Evolutionary conservation across 805 yeast species (phyloP).

Genomic region (Blastobotrys terrestris): DNA sequence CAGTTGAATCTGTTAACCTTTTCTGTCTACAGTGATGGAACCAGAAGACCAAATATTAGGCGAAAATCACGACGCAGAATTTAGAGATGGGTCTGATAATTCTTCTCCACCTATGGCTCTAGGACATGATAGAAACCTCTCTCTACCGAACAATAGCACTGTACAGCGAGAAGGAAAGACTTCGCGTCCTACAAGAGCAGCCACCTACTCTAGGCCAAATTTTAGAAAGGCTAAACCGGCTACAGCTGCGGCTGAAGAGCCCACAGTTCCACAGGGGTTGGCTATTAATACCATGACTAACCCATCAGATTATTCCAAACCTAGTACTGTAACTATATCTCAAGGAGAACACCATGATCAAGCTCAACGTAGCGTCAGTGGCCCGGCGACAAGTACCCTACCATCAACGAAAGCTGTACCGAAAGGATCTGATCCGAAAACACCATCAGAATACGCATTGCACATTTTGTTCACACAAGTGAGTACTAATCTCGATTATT

Average conservation of each 20-base stretch:
- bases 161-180: background rate
- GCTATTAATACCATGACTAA: slow-evolving; percentile 3
- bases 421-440: slow-evolving; percentile 19
- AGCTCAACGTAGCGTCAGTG: slow-evolving; percentile 4
- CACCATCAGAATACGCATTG: slow-evolving; percentile 70
- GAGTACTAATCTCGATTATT: slow-evolving; percentile 7
- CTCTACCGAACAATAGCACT: slow-evolving; percentile 19
- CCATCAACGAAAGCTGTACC: background rate
- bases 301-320: background rate
- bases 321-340: background rate
- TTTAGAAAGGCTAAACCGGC: slow-evolving; percentile 3
- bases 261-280: slow-evolving; percentile 2
- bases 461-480: slow-evolving; percentile 87
- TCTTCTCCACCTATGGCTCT: background rate
- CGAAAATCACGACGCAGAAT: background rate
- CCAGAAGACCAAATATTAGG: background rate
- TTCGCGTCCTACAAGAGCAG: slow-evolving; percentile 19
- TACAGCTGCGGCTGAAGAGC: background rate
- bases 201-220: slow-evolving; percentile 17
- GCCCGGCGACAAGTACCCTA: slow-evolving; percentile 7
- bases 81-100: background rate
- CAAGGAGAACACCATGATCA: slow-evolving; percentile 5
- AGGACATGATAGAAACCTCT: slow-evolving; percentile 22
- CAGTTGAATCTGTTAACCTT: background rate
- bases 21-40: background rate